phyloP scores from a whole-genome alignment of 108 stramenopile genomes.

The Nannochloropsis gaditana region DNA sequence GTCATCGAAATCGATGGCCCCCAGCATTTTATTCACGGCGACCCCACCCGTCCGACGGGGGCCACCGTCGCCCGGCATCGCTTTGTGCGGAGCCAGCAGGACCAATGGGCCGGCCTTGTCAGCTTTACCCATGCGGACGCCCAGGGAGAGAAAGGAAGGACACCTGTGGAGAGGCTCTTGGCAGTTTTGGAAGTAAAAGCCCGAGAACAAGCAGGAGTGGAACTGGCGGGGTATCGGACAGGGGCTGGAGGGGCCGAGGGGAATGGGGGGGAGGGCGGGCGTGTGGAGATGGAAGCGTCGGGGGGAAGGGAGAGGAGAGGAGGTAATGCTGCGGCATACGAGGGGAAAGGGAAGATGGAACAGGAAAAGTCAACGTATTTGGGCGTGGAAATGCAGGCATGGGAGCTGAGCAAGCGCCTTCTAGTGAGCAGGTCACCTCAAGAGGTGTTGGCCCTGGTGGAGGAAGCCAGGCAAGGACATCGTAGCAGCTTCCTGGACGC shows the following conservation, averaged over 20 bases:
- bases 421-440: not conserved
- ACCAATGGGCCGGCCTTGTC: not conserved
- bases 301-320: no score
- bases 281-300: no score
- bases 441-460: not conserved
- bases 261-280: no score
- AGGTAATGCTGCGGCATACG: not conserved
- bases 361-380: not conserved
- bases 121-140: not conserved
- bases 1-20: not conserved
- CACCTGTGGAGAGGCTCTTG: not conserved
- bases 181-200: not conserved
- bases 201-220: not conserved
- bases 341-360: not conserved
- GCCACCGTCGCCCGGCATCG: not conserved
- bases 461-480: not conserved
- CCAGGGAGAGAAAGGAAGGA: not conserved
- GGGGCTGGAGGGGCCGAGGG: not conserved
- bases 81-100: not conserved
- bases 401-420: not conserved
- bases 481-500: not conserved
- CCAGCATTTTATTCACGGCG: slow-evolving; percentile 17
- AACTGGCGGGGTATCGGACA: not conserved
- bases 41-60: slow-evolving; percentile 5
- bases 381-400: not conserved